These are phyloP conservation scores for Grifola frondosa DNA, from an alignment of 1,284 basidiomycete genomes.

Conservation along the genomic window DNA sequence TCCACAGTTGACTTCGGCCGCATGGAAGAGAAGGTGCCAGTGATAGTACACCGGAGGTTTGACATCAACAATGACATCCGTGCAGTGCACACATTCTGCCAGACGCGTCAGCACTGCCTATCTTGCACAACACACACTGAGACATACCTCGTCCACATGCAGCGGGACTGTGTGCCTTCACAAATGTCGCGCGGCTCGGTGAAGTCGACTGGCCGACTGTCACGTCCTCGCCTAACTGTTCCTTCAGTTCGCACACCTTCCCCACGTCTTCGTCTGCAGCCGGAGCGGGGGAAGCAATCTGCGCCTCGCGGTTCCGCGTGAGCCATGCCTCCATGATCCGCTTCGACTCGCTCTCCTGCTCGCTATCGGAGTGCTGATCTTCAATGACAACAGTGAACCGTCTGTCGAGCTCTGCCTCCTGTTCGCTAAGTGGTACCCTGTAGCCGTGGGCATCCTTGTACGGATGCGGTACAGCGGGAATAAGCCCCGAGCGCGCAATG, in stretches of 20 bases:
- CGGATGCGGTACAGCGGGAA: conserved; percentile 16
- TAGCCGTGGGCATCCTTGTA: conserved; percentile 22
- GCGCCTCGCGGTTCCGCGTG: conserved; percentile 20
- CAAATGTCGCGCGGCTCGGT: conserved; percentile 17
- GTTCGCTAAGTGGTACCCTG: conserved; percentile 29
- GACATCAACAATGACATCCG: conserved; percentile 25
- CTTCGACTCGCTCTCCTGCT: conserved; percentile 26
- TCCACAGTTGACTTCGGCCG: conserved; percentile 21
- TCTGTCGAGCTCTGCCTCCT: conserved; percentile 32
- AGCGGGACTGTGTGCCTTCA: conserved; percentile 8
- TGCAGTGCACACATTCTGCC: conserved; percentile 10
- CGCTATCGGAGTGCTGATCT: too few species aligned
- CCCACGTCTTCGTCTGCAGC: too few species aligned
- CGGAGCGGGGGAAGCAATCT: too few species aligned
- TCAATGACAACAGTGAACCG: conserved; percentile 24
- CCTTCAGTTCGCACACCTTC: too few species aligned
- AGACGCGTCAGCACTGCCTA: too few species aligned
- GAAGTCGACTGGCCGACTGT: conserved; percentile 7
- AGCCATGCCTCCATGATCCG: conserved; percentile 33
- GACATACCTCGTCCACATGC: conserved; percentile 6
- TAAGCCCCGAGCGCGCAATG: conserved; percentile 32
- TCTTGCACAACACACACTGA: too few species aligned
- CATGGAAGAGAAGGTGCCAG: conserved; percentile 20
- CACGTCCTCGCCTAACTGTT: conserved; percentile 12
- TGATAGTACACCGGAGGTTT: conserved; percentile 31